Base-by-base conservation (phyloP, 371 early-diverging fungal species). In the Apophysomyces variabilis region DNA sequence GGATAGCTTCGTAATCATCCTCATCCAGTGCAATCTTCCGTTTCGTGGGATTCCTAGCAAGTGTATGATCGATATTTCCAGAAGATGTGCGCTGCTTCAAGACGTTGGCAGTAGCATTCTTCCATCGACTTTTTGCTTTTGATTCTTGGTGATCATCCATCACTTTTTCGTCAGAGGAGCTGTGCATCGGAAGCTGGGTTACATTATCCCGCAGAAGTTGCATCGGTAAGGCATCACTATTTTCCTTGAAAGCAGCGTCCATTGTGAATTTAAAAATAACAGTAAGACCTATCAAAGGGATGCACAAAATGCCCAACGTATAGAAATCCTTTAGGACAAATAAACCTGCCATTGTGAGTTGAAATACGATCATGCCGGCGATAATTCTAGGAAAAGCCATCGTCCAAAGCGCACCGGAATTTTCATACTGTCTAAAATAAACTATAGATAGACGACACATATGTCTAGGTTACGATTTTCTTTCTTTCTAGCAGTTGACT, bases 351-450 rank as follows among this genome's bases (percentile, higher is more conserved):
- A 94, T 93, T 3, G 95, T 89, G 62, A 92, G 60, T 71, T 97
- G 97, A 79, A 92, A 94, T 38, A 97, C 79, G 38, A 93, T 64
- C 61, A 97, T 77, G 4, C 94, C 92, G 26, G 86, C 73, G n/a
- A 92, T 83, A 50, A 93, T 83, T 21, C 96, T 87, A 35, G 91
- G 87, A 61, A 93, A 90, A 16, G 88, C 87, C 77, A 89, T 86
- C 1, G 90, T 92, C 85, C 93, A 94, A 18, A 88, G 79, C 68
- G 79, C 80, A 32, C 96, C 97, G 9, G 85, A 84, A 1, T 93
- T 88, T 75, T 96, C 96, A 71, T 92, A 95, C 7, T 90, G 89
- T 26, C 91, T 89, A 63, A 94, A 90, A 68, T 95, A 94, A 18
- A 95, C 82, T 80, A 46, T 2, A 11, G 18, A n/a, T 46, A 54